Evolutionary conservation across 129 eudicot genomes (phyloP).

Genomic region (Flaveria robusta): DNA sequence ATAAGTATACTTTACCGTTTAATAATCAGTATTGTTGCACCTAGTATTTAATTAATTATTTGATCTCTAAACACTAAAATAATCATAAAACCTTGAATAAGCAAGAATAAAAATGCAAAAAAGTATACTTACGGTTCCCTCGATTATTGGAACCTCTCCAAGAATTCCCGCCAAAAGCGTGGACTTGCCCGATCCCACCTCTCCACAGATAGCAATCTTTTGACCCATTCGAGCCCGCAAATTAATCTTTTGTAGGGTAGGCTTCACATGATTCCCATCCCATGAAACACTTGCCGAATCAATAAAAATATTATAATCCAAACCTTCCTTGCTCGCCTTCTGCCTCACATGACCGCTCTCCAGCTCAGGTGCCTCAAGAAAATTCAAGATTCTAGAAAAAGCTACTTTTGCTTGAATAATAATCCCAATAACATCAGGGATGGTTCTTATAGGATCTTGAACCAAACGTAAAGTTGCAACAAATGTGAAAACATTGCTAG

Average conservation of each 20-base stretch:
- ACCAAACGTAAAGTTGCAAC: conserved; percentile 91
- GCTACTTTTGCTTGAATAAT: conserved; percentile 93
- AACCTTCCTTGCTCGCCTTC: conserved; percentile 32
- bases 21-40: neutral
- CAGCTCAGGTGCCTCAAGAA: conserved; percentile 89
- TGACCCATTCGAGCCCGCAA: conserved; percentile 66
- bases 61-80: neutral
- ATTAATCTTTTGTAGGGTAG: conserved; percentile 60
- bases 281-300: conserved; percentile 73
- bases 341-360: conserved; percentile 55
- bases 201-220: conserved; percentile 91
- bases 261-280: conserved; percentile 60
- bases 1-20: neutral
- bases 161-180: conserved; percentile 88
- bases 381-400: conserved; percentile 68
- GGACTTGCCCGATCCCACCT: conserved; percentile 96
- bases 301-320: conserved; percentile 41
- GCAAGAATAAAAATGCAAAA: neutral
- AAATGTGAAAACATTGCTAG: conserved; percentile 91
- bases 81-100: neutral
- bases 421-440: conserved; percentile 89
- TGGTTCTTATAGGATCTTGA: conserved; percentile 85
- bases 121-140: conserved; percentile 70
- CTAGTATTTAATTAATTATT: neutral
- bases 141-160: conserved; percentile 80